These are phyloP conservation scores for Neonothopanus nambi DNA, from an alignment of 1,284 basidiomycete species.

Conservation along the genomic window DNA sequence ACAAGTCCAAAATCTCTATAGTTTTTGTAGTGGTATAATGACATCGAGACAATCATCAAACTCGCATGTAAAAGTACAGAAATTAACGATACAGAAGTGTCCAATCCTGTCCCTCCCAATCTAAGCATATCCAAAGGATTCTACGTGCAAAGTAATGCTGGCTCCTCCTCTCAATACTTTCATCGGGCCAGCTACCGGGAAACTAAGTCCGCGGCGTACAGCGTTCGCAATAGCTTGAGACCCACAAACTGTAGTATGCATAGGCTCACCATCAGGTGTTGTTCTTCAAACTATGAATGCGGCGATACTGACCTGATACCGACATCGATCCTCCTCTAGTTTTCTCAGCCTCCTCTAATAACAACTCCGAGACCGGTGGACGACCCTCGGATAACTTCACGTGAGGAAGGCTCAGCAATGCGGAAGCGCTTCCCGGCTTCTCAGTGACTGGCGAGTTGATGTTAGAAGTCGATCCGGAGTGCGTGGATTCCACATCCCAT, in stretches of 20 bases:
- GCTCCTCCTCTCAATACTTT: slow-evolving; percentile 42
- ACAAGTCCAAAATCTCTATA: no score
- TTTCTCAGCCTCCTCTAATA: slow-evolving; percentile 27
- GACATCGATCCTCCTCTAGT: slow-evolving; percentile 31
- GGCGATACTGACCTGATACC: slow-evolving; percentile 43
- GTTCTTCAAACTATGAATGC: not conserved
- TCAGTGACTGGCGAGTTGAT: no score
- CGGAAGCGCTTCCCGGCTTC: no score
- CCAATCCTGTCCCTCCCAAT: not conserved
- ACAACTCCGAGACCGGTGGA: slow-evolving; percentile 22
- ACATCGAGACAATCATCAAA: no score
- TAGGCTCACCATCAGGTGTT: not conserved
- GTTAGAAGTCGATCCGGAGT: no score
- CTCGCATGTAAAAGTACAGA: no score
- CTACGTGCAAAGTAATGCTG: slow-evolving; percentile 45
- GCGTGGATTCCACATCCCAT: no score
- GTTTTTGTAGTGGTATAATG: no score
- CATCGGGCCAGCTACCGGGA: slow-evolving; percentile 28
- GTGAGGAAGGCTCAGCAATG: not conserved
- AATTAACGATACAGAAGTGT: no score
- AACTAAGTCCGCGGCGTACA: slow-evolving; percentile 40
- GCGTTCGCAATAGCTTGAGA: slow-evolving; percentile 39
- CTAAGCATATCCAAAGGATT: slow-evolving; percentile 39
- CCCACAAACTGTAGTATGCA: slow-evolving; percentile 43
- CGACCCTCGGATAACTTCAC: slow-evolving; percentile 6